These are phyloP conservation scores for Aureobasidium leucospermi DNA, from an alignment of 2,329 filamentous ascomycete genomes.

Conservation along the genomic window DNA sequence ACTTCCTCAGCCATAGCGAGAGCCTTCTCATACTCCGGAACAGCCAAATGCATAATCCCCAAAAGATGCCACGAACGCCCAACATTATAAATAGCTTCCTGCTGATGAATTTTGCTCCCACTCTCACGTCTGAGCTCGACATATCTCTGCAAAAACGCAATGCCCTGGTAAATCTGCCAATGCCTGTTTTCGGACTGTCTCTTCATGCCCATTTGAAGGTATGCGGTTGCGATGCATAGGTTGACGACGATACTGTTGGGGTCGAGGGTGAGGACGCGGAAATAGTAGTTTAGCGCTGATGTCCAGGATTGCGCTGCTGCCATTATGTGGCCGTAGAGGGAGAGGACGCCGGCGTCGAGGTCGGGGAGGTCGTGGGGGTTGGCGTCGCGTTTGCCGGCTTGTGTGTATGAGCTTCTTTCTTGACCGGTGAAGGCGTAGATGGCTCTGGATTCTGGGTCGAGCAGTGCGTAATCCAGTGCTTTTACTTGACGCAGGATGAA, in stretches of 20 bases:
- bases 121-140: constrained; percentile 49
- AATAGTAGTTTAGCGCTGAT: constrained; percentile 81
- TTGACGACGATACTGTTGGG: constrained; percentile 71
- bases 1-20: constrained; percentile 44
- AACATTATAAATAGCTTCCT: constrained; percentile 78
- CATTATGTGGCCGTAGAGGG: constrained; percentile 85
- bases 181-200: constrained; percentile 85
- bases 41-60: constrained; percentile 64
- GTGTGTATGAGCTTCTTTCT: constrained; percentile 33
- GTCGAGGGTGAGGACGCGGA: constrained; percentile 58
- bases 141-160: constrained; percentile 72
- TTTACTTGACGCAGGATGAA: constrained; percentile 89
- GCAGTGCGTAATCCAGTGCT: constrained; percentile 66
- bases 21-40: constrained; percentile 61
- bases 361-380: constrained; percentile 26
- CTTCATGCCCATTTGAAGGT: constrained; percentile 84
- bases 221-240: constrained; percentile 73
- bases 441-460: constrained; percentile 45
- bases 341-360: constrained; percentile 73
- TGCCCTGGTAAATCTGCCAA: constrained; percentile 75
- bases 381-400: constrained; percentile 28
- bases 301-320: constrained; percentile 77
- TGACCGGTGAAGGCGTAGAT: constrained; percentile 32
- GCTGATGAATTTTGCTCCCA: constrained; percentile 40
- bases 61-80: constrained; percentile 69